These are phyloP conservation scores for Pythium apleroticum DNA, from an alignment of 352 stramenopile species.

Conservation along the genomic window DNA sequence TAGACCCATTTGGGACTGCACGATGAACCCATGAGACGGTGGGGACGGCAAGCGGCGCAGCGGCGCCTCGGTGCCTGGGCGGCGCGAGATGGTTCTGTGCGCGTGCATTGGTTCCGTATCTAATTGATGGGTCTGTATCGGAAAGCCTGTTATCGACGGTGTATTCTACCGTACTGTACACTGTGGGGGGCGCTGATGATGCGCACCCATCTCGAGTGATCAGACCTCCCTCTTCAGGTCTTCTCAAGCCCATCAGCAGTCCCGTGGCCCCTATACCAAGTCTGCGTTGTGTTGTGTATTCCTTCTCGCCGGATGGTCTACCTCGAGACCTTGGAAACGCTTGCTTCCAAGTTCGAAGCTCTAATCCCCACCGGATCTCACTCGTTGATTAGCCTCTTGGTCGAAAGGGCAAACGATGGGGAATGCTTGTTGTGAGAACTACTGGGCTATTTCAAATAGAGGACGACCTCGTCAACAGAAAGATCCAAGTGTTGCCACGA, in stretches of 20 bases:
- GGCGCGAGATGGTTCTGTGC: background rate
- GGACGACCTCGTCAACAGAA: background rate
- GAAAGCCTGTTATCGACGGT: background rate
- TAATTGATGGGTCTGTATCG: background rate
- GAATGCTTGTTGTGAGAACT: background rate
- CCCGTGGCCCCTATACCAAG: too few species aligned
- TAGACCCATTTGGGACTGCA: conserved; percentile 10
- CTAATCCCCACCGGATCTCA: background rate
- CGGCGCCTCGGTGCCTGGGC: background rate
- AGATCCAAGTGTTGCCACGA: background rate
- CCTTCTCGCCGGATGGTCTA: background rate
- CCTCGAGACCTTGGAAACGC: background rate
- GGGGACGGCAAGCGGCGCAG: background rate
- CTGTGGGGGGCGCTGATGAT: background rate
- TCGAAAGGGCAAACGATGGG: background rate
- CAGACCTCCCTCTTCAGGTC: conserved; percentile 11
- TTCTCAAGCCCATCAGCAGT: background rate
- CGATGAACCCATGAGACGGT: background rate
- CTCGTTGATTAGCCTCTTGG: background rate
- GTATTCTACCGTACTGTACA: background rate
- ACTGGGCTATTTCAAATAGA: background rate
- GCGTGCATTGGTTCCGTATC: background rate
- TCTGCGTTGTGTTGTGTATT: background rate
- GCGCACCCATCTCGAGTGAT: conserved; percentile 15
- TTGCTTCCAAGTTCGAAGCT: background rate